Percentiles rank a stretch among this genome's conserved stretches.
Conservation (phyloP, 169 alveolate species). For the Besnoitia besnoiti region DNA sequence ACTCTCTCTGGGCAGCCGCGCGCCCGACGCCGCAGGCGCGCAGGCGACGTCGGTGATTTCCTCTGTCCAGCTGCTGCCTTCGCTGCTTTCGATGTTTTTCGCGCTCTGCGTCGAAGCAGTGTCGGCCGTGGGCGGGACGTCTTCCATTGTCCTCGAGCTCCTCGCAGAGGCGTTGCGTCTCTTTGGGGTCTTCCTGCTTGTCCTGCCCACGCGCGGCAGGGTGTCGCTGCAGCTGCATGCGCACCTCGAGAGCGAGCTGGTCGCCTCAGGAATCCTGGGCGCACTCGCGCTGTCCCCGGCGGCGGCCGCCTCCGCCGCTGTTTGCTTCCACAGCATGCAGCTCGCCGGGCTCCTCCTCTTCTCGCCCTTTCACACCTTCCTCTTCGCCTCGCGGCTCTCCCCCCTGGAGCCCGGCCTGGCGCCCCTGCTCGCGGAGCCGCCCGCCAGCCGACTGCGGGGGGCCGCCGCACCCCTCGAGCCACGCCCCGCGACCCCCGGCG, state of each 20-base stretch:
- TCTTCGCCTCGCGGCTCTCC: not conserved
- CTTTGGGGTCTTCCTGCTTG: not conserved
- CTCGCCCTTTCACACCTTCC: not conserved
- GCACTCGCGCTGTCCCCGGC: not conserved
- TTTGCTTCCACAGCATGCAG: slow-evolving; percentile 7
- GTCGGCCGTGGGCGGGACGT: not conserved
- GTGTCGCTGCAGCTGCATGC: not conserved
- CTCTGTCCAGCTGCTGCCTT: not conserved
- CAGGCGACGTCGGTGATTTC: no score
- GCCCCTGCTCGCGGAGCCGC: not conserved
- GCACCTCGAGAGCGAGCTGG: not conserved
- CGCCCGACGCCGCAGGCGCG: no score
- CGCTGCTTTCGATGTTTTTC: not conserved
- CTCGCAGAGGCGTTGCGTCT: slow-evolving; percentile 1
- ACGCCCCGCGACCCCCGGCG: no score
- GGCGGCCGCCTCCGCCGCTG: not conserved
- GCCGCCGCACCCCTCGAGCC: no score
- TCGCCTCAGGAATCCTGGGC: slow-evolving; percentile 1
- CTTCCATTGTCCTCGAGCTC: not conserved
- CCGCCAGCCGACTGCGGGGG: not conserved
- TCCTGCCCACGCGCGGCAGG: not conserved
- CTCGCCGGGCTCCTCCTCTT: slow-evolving; percentile 19
- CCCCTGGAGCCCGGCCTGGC: slow-evolving; percentile 17
- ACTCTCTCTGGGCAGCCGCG: no score
- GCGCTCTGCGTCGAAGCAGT: not conserved